Percentiles rank a stretch among this genome's conserved stretches.
phyloP scores from a whole-genome alignment of 2,329 filamentous ascomycete genomes.

The Fusarium concolor region DNA sequence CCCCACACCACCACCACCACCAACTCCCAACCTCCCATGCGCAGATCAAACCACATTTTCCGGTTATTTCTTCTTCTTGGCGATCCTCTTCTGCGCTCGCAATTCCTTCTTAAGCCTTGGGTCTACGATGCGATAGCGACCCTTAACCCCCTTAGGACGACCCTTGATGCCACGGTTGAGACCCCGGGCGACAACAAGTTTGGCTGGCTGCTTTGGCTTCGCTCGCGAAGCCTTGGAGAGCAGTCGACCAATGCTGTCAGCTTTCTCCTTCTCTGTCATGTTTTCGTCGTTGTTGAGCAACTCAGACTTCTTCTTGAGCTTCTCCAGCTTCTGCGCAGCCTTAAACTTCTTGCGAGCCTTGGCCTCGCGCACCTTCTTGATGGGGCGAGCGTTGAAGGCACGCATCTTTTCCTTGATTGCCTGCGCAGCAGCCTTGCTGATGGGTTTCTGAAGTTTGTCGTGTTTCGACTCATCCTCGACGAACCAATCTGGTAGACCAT shows the following conservation, averaged over 20 bases:
- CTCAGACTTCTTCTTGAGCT: slow-evolving; percentile 97
- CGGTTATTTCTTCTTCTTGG: slow-evolving; percentile 74
- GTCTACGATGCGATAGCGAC: slow-evolving; percentile 97
- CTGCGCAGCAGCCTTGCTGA: slow-evolving; percentile 86
- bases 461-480: slow-evolving; percentile 90
- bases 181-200: slow-evolving; percentile 88
- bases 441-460: slow-evolving; percentile 87
- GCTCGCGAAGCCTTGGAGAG: slow-evolving; percentile 86
- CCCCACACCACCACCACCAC: too few species aligned
- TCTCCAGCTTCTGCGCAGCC: slow-evolving; percentile 89
- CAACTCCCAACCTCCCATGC: too few species aligned
- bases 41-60: background rate
- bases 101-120: slow-evolving; percentile 96
- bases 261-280: slow-evolving; percentile 96
- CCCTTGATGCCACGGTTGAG: slow-evolving; percentile 87
- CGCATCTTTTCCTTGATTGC: slow-evolving; percentile 96
- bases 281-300: slow-evolving; percentile 88
- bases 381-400: slow-evolving; percentile 92
- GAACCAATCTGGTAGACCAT: slow-evolving; percentile 98
- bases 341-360: slow-evolving; percentile 98
- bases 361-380: slow-evolving; percentile 98
- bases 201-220: slow-evolving; percentile 85
- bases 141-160: slow-evolving; percentile 90
- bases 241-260: slow-evolving; percentile 81
- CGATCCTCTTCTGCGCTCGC: slow-evolving; percentile 81